Evolutionary conservation across 2,329 filamentous ascomycete species (phyloP).

Genomic region (Dactylellina sp.): DNA sequence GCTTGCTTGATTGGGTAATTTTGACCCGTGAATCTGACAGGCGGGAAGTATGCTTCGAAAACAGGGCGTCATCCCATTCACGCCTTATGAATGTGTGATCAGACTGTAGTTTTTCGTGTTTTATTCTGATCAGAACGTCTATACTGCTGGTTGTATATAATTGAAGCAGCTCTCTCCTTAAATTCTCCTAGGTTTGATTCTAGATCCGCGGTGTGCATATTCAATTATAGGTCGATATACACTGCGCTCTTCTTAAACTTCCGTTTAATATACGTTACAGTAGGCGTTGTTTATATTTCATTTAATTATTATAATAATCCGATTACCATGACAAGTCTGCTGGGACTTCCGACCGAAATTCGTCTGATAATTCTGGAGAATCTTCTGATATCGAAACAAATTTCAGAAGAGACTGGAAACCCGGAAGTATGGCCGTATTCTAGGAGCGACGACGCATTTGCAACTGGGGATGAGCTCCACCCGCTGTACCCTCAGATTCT

Average conservation of each 20-base stretch:
- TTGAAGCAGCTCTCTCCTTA: no score
- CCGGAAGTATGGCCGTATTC: conserved; percentile 48
- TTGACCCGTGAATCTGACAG: conserved; percentile 37
- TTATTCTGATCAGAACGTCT: not conserved
- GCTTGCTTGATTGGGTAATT: conserved; percentile 52
- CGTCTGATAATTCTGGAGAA: conserved; percentile 49
- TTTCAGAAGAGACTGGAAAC: conserved; percentile 37
- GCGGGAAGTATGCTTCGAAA: conserved; percentile 44
- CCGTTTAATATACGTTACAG: not conserved
- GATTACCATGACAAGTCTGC: conserved; percentile 26
- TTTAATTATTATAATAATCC: not conserved
- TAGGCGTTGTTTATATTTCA: not conserved
- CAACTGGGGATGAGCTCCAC: conserved; percentile 16
- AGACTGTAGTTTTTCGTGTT: not conserved
- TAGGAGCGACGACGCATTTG: conserved; percentile 16
- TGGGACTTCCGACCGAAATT: conserved; percentile 41
- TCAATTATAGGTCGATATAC: not conserved
- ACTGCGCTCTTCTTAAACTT: not conserved
- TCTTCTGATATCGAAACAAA: conserved; percentile 31
- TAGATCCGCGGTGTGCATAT: no score
- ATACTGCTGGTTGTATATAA: no score
- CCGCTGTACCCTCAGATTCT: conserved; percentile 43
- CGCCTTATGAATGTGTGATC: not conserved
- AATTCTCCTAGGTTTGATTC: no score
- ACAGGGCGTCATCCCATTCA: conserved; percentile 22